Base-by-base conservation (phyloP, 768 basidiomycete species). In the Termitomyces sp. region DNA sequence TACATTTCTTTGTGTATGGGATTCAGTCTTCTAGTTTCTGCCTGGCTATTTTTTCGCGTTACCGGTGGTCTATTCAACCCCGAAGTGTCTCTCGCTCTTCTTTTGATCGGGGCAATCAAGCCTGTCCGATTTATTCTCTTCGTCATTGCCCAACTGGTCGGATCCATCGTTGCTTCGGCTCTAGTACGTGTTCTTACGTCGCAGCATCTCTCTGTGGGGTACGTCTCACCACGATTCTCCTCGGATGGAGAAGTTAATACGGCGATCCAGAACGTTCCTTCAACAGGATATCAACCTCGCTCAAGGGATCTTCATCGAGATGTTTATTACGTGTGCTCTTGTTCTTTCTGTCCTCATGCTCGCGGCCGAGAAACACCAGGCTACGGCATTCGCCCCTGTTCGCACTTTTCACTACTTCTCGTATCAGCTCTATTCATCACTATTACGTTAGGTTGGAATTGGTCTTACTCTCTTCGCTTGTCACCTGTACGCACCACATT, bases 31-130 rank as follows among this genome's bases (percentile, higher is more conserved):
- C 73, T 87, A 48, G 77, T 83, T 44, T 81, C 82, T 3, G 85
- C 80, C 8, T 89, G 87, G 86, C 63, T 86, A 11, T 88, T 88
- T 69, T 88, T 79, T 66, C 77, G 85, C 26, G 67, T 70, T 11
- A 85, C 84, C 0, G 85, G 85, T 10, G 84, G 84, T 6, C 70
- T 86, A 24, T 88, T 87, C 70, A 89, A 87, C 60, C 86, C 85
- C 0, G 74, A 84, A 58, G 75, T 88, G 58, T 81, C 80, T 16
- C 71, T 84, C 41, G 79, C 86, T 8, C 78, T 88, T 36, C 74
- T 84, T 53, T 72, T 88, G 43, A 72, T 80, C 13, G 84, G 84
- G 1, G 74, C 74, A 22, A 75, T 89, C 38, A 70, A 72, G 1
- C 84, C 83, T 2, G 70, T 81, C 41, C 77, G 86, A 9, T 85